Evolutionary conservation across 2,329 filamentous ascomycete genomes (phyloP), one percentile per base, ranked within the genome.

Genomic region (Colletotrichum simmondsii): DNA sequence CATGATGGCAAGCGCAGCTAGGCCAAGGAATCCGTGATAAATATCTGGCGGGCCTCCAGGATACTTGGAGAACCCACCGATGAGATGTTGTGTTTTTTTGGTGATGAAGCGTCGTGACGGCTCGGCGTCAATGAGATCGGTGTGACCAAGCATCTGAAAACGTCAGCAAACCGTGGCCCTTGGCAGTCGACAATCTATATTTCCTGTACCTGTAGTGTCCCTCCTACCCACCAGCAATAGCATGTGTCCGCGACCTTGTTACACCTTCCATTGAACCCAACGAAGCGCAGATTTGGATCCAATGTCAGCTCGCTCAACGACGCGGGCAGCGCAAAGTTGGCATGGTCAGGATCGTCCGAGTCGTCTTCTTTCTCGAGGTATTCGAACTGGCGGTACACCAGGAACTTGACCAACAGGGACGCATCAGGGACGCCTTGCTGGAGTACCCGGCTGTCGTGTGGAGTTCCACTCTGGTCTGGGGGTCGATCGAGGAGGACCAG

Each of bases 211-310:
- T 79, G 77, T 1, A 90, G 79, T 1, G 95, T 91, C 2, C 91
- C 95, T 4, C 89, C 88, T 0, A 94, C 94, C 97, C 97, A 99
- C 87, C 96, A 99, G 26, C 91, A 93, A 82, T 99, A 99, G 83
- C 97, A 99, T 0, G 97, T 98, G 83, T 99, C 97, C 11, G 94
- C 93, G 60, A 92, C 88, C 82, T 99, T 99, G 85, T 98, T 98
- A 80, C 91, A 92, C 62, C 97, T 91, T 30, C 97, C 97, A 78
- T 97, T 98, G 83, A 97, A 95, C 11, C 95, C 97, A 1, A 94
- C 88, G 78, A 88, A 89, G 11, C 84, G 82, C 22, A 75, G 65
- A 30, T 74, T 70, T 24, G 81, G 78, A 12, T 80, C 78, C 1
- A 83, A 71, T 3, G 77, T 77, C 26, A 85, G 77, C 6, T 79